Base-by-base conservation (phyloP, 768 basidiomycete species). In the Termitomyces sp. region DNA sequence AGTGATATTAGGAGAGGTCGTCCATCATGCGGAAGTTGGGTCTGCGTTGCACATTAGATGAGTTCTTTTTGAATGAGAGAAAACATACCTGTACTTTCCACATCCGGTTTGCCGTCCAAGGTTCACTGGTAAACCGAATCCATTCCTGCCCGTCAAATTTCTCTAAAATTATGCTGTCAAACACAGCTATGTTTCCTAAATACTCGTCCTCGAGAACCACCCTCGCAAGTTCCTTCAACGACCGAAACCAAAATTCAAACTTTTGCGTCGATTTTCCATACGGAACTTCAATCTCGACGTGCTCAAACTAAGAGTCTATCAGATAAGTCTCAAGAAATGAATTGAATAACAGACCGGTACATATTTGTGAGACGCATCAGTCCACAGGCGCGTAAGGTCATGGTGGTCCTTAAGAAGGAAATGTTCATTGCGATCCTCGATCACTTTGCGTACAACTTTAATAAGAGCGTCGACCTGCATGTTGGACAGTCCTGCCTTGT, bases 141-240 rank as follows among this genome's bases (percentile, higher is more conserved):
- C 57, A 58, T 20, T 50, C 28, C 28, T 15, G 15, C 9, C 32
- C 49, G 12, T 51, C 18, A 42, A 50, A 58, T 16, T 39, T 58
- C 6, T 58, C 24, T 8, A 50, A 35, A 2, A 28, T 8, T 2
- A 39, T 11, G 9, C 75, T 75, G 70, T 78, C 72, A 72, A 73
- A 78, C 24, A 56, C 54, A 53, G 73, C 70, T 18, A 70, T 46
- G 0, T 66, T 66, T 0, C 64, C 68, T 13, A 76, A 50, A 2
- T 45, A 45, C 1, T 59, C 62, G 46, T 77, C 65, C 15, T 55
- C 55, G 0, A 79, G 50, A 15, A 75, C 65, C 28, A 66, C 64
- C 7, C 62, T 4, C 15, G 57, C 63, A 74, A 75, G 77, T 18
- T 76, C 66, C 69, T 67, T 75, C 2, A 75, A 45, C 1, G 66